Percentiles rank a stretch among this genome's conserved stretches.
Conservation (phyloP, 169 alveolate species). For the Plasmodium chabaudi region DNA sequence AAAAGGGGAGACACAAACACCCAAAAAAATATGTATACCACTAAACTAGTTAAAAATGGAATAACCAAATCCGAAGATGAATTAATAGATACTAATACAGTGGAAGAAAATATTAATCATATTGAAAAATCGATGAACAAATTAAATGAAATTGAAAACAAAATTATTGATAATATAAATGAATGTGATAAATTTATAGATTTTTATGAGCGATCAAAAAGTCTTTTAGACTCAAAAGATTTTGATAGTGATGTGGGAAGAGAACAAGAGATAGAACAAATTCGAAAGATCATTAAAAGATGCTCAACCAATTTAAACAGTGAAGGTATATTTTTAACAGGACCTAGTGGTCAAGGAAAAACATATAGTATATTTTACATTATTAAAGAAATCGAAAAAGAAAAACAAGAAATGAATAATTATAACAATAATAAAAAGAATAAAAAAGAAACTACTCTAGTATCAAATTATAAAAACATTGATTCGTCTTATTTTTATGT, state of each 20-base stretch:
- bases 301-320: constrained; percentile 42
- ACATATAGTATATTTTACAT: constrained; percentile 69
- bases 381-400: constrained; percentile 59
- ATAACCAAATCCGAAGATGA: constrained; percentile 1
- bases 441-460: constrained; percentile 7
- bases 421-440: constrained; percentile 1
- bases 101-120: constrained; percentile 44
- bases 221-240: constrained; percentile 68
- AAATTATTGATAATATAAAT: constrained; percentile 37
- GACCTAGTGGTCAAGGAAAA: constrained; percentile 73
- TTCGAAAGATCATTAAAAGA: constrained; percentile 39
- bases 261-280: constrained; percentile 56
- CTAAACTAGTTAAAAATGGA: constrained; percentile 4
- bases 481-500: constrained; percentile 69
- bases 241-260: constrained; percentile 71
- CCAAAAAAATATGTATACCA: background rate
- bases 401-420: constrained; percentile 27
- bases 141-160: constrained; percentile 65
- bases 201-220: constrained; percentile 59
- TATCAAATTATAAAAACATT: constrained; percentile 22
- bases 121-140: constrained; percentile 45
- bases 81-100: constrained; percentile 23
- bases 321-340: constrained; percentile 62
- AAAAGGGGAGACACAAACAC: constrained; percentile 6
- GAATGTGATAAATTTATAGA: constrained; percentile 67